A percentile compares a stretch with the other conserved stretches of the same genome.
Conservation (phyloP, 495 filamentous ascomycete species). For the Aspergillus haitiensis region DNA sequence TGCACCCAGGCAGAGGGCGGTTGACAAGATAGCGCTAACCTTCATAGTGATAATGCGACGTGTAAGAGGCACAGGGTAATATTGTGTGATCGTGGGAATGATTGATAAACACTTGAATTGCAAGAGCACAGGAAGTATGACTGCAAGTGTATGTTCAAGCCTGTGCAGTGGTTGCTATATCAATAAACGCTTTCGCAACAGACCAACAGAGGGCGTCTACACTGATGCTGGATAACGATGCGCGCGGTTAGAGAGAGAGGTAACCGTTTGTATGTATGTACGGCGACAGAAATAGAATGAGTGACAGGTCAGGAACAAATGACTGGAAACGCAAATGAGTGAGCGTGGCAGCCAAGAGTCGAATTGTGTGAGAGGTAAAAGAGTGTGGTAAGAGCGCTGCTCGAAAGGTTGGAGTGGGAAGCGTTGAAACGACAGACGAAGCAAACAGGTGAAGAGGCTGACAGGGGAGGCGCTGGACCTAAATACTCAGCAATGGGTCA, state of each 20-base stretch:
- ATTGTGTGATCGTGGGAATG: neutral
- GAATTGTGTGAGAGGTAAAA: constrained; percentile 19
- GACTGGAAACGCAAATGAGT: constrained; percentile 31
- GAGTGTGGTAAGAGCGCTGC: constrained; percentile 35
- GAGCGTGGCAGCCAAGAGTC: constrained; percentile 25
- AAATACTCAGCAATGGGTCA: constrained; percentile 10
- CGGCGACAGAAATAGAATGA: constrained; percentile 17
- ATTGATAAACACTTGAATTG: constrained; percentile 1
- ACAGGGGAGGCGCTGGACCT: constrained; percentile 13
- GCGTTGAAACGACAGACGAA: constrained; percentile 23
- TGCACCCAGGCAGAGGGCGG: constrained; percentile 38
- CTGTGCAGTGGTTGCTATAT: constrained; percentile 2
- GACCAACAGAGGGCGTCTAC: neutral
- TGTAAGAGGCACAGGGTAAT: constrained; percentile 7
- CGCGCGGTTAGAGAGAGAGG: constrained; percentile 1
- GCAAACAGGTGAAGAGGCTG: constrained; percentile 7
- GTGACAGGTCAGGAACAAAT: constrained; percentile 13
- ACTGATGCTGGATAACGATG: neutral
- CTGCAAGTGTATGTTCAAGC: constrained; percentile 3
- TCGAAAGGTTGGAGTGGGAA: constrained; percentile 21
- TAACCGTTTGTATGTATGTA: neutral
- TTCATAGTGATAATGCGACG: constrained; percentile 34
- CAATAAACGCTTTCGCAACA: constrained; percentile 2
- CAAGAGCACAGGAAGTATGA: neutral
- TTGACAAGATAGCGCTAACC: constrained; percentile 35